Conservation (phyloP, 306 rosid species). For the Arachis stenosperma region DNA sequence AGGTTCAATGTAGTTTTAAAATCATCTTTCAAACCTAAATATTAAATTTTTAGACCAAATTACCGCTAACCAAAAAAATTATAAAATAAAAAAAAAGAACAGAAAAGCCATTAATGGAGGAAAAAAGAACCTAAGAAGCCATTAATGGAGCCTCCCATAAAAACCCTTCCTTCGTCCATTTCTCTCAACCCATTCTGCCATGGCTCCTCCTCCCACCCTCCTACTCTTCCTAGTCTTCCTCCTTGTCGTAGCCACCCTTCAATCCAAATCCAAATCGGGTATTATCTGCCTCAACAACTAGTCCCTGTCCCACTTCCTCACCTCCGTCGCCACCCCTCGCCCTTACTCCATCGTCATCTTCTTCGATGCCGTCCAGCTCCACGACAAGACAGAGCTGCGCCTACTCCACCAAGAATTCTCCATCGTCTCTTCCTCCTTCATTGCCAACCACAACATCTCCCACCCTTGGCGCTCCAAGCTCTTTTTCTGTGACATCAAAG, state of each 20-base stretch:
- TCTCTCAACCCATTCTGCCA: constrained; percentile 9
- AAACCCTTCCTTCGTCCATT: constrained; percentile 9
- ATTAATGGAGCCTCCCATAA: background rate
- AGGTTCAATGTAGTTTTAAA: too few relatives aligned
- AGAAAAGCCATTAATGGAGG: too few relatives aligned
- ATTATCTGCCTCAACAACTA: constrained; percentile 76
- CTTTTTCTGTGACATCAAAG: constrained; percentile 81
- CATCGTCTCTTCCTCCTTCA: constrained; percentile 71
- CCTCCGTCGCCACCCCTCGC: constrained; percentile 61
- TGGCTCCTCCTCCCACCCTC: constrained; percentile 39
- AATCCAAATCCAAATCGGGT: constrained; percentile 74
- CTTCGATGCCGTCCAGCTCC: constrained; percentile 90
- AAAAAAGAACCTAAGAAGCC: too few relatives aligned
- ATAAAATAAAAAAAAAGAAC: too few relatives aligned
- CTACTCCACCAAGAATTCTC: constrained; percentile 75
- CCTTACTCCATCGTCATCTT: constrained; percentile 74
- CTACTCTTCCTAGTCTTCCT: constrained; percentile 29
- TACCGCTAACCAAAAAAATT: too few relatives aligned
- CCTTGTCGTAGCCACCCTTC: constrained; percentile 40
- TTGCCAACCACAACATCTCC: constrained; percentile 52
- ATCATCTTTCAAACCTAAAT: too few relatives aligned
- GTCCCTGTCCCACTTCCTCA: constrained; percentile 61
- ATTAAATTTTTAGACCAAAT: too few relatives aligned
- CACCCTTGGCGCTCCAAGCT: constrained; percentile 49
- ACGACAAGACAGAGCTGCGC: constrained; percentile 78